Evolutionary conservation across 768 basidiomycete genomes (phyloP), one percentile per base, ranked within the genome.

Genomic region (Exidia glandulosa): DNA sequence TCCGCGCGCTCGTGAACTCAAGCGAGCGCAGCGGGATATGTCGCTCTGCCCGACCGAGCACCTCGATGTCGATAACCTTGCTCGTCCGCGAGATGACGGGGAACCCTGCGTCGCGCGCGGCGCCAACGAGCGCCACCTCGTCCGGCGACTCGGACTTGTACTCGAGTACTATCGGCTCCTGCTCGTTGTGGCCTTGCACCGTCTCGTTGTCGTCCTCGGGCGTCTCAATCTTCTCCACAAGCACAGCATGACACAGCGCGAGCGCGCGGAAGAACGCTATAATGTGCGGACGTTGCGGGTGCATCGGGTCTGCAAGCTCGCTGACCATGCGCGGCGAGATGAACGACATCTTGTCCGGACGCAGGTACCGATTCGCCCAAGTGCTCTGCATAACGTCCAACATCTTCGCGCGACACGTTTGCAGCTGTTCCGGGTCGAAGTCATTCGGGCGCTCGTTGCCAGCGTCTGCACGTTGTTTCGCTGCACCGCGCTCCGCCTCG

Each of bases 141-240:
- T 97, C 94, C 0, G 93, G 94, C 3, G 88, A 90, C 73, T 99
- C 94, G 3, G 95, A 94, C 73, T 97, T 98, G 78, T 97, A 98
- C 61, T 87, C 82, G 59, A 95, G 68, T 7, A 75, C 69, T 61
- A 70, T 66, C 1, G 71, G 74, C 3, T 83, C 72, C n/a, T n/a
- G n/a, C 64, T 95, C 93, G 0, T 90, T 79, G 2, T 71, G 68
- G 57, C 74, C 72, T 0, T 69, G 66, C 12, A 54, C 4, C 4
- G 27, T 54, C 25, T 14, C 14, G 50, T 54, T 54, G 30, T 54
- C 50, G 30, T 31, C 50, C 12, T 54, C 50, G 41, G 41, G 19
- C 14, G 16, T 54, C 30, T 54, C 50, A 27, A 29, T 19, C 25
- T 67, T 65, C 58, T 75, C 75, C 33, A 70, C 65, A 10, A 97